These are phyloP conservation scores for Priceomyces melissophilus DNA, from an alignment of 805 yeast species.

Conservation along the genomic window DNA sequence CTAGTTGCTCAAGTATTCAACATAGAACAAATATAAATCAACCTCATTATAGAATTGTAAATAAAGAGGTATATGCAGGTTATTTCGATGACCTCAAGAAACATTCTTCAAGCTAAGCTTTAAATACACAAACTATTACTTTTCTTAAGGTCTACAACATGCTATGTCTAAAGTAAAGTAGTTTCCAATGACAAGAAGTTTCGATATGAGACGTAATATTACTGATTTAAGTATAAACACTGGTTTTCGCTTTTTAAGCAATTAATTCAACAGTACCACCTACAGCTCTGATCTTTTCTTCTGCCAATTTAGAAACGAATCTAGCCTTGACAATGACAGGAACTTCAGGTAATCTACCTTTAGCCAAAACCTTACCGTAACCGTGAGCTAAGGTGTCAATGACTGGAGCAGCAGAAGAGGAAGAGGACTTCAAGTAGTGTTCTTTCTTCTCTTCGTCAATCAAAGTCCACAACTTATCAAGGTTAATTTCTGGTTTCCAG, in stretches of 20 bases:
- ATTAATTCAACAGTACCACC: conserved; percentile 99
- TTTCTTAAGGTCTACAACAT: background rate
- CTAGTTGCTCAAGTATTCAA: too few species aligned
- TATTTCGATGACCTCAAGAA: background rate
- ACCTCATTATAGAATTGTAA: background rate
- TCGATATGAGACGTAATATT: conserved; percentile 10
- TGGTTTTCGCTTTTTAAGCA: conserved; percentile 58
- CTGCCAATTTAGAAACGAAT: conserved; percentile 98
- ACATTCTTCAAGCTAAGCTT: background rate
- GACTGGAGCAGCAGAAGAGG: conserved; percentile 93
- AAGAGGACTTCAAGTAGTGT: conserved; percentile 79
- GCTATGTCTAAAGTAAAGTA: too few species aligned
- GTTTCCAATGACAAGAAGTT: background rate
- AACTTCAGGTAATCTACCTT: conserved; percentile 96
- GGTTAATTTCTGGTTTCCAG: conserved; percentile 98
- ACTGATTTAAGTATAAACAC: conserved; percentile 10
- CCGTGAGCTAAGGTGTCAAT: conserved; percentile 99
- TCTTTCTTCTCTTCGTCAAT: conserved; percentile 93
- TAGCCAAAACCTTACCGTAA: conserved; percentile 99
- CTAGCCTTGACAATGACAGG: conserved; percentile 99
- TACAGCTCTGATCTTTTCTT: conserved; percentile 99
- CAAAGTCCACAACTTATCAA: conserved; percentile 98
- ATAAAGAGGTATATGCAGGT: background rate
- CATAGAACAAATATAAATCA: too few species aligned
- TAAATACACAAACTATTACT: background rate